Base-by-base conservation (phyloP, 805 yeast genomes). In the Monosporozyma yasuniensis region DNA sequence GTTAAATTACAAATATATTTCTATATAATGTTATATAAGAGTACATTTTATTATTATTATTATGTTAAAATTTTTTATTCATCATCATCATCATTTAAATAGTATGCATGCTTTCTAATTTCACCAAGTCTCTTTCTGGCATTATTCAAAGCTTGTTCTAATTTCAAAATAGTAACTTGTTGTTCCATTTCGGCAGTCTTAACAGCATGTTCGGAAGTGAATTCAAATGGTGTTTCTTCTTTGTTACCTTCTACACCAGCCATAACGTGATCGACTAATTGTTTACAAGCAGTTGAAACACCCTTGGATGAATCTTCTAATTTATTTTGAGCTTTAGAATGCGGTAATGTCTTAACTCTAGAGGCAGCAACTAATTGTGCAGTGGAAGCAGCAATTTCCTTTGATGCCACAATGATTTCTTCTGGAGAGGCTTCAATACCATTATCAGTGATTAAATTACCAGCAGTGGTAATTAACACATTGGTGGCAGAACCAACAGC, bases 281-380 rank as follows among this genome's bases (percentile, higher is more conserved):
- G 60, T 57, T 84, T 79, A 67, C 96, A 87, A 1, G 95, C 91
- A n/a, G 73, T 59, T 4, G 84, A 80, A 22, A 88, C 96, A 48
- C 73, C 70, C 60, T 77, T 79, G 28, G 87, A 78, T 3, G 89
- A 83, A 16, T 62, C 56, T 68, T 88, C 96, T 52, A 88, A 73
- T 49, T 73, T 70, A 51, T 83, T 87, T 65, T 87, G 96, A 2
- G 89, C 77, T 61, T 81, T 80, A 1, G 95, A 86, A 69, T 79
- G 78, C 57, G 80, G 78, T 42, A 83, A 76, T 0, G 95, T 88
- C 65, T 87, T 87, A 21, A 87, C 95, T 57, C 96, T 76, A 0
- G 96, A 83, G 0, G 96, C 93, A 5, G 96, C 90, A 5, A 88
- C 96, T 47, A 88, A 75, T 70, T 88, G 96, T 2, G 91, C 95